These are phyloP conservation scores for Apiotrichum mycotoxinovorans DNA, from an alignment of 1,284 basidiomycete species.

Conservation along the genomic window DNA sequence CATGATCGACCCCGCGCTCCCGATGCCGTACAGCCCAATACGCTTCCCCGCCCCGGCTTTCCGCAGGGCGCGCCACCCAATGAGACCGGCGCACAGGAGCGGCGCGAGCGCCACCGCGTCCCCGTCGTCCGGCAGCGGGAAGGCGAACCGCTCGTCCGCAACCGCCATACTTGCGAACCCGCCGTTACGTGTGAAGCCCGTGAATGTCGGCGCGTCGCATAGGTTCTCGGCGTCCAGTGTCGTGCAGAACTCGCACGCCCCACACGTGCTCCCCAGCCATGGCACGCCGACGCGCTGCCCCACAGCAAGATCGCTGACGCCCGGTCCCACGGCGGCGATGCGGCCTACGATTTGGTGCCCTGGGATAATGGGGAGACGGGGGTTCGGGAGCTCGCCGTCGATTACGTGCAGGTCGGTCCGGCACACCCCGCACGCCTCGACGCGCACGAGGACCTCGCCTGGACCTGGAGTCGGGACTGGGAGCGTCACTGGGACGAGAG, in stretches of 20 bases:
- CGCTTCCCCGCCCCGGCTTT: background rate
- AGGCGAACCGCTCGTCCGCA: background rate
- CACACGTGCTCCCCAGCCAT: background rate
- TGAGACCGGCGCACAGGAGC: background rate
- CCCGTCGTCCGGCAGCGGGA: background rate
- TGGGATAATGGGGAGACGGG: background rate
- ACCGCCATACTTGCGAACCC: background rate
- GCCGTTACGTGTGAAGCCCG: background rate
- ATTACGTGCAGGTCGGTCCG: constrained; percentile 1
- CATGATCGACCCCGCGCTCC: background rate
- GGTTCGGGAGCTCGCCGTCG: background rate
- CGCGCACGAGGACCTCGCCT: background rate
- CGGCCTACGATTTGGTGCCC: background rate
- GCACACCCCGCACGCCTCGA: constrained; percentile 1
- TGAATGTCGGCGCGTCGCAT: background rate
- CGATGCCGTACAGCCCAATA: background rate
- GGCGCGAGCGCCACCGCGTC: background rate
- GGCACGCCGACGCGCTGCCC: background rate
- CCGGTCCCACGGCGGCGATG: background rate
- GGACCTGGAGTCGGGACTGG: background rate
- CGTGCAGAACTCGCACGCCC: background rate
- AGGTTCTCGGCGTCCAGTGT: background rate
- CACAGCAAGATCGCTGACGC: background rate
- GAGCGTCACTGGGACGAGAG: background rate
- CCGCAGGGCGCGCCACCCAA: background rate